Evolutionary conservation across 768 basidiomycete species (phyloP).

Genomic region (Crucibulum laeve): DNA sequence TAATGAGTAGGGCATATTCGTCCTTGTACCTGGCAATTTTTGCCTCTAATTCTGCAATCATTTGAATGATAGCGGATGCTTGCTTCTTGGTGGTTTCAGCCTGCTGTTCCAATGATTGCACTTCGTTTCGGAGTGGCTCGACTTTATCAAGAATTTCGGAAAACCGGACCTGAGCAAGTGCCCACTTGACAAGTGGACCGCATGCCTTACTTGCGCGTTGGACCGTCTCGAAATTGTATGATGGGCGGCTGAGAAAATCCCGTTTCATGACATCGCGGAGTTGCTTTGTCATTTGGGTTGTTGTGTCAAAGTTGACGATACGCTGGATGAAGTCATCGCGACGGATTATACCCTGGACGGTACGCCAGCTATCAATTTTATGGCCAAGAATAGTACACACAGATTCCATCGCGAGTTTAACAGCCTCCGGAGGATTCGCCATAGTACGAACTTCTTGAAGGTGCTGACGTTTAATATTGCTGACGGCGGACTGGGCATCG

Average conservation of each 20-base stretch:
- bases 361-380: conserved; percentile 95
- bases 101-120: conserved; percentile 87
- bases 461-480: conserved; percentile 93
- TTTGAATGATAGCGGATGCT: conserved; percentile 82
- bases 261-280: conserved; percentile 89
- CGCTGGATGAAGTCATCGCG: conserved; percentile 95
- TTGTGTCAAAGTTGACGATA: conserved; percentile 95
- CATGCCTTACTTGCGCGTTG: conserved; percentile 95
- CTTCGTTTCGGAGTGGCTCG: conserved; percentile 93
- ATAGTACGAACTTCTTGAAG: conserved; percentile 96
- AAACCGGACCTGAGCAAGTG: conserved; percentile 92
- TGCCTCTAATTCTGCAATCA: conserved; percentile 88
- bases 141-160: conserved; percentile 97
- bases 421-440: conserved; percentile 97
- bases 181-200: conserved; percentile 98
- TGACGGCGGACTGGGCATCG: conserved; percentile 94
- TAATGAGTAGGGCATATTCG: conserved; percentile 95
- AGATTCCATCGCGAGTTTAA: conserved; percentile 98
- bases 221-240: conserved; percentile 93
- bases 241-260: conserved; percentile 87
- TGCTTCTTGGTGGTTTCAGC: conserved; percentile 96
- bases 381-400: conserved; percentile 95
- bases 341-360: conserved; percentile 93
- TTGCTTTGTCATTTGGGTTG: conserved; percentile 81
- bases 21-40: conserved; percentile 95